Conservation (phyloP, 2,329 filamentous ascomycete species). For the Triangularia setosa region DNA sequence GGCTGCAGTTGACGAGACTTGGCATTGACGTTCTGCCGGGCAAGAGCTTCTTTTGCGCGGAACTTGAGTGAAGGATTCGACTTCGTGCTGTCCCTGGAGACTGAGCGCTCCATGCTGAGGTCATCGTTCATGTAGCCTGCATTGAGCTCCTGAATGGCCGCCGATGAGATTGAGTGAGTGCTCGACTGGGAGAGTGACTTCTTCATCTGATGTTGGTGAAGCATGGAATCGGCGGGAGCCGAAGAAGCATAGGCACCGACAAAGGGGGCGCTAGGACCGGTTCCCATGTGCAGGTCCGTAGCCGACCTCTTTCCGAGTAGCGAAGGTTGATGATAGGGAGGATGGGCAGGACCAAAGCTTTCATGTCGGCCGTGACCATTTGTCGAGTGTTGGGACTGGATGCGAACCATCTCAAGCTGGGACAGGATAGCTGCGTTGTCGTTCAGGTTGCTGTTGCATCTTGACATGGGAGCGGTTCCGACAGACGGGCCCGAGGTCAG, state of each 20-base stretch:
- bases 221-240: conserved; percentile 13
- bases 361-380: conserved; percentile 26
- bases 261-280: conserved; percentile 7
- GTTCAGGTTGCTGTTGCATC: conserved; percentile 41
- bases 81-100: conserved; percentile 46
- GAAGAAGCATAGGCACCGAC: conserved; percentile 19
- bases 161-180: conserved; percentile 18
- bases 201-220: conserved; percentile 22
- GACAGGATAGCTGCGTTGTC: conserved; percentile 28
- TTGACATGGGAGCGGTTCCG: conserved; percentile 38
- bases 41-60: conserved; percentile 46
- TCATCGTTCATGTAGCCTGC: conserved; percentile 7
- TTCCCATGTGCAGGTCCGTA: conserved; percentile 29
- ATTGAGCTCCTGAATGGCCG: neutral
- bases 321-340: conserved; percentile 10
- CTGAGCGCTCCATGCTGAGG: conserved; percentile 39
- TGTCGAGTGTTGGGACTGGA: conserved; percentile 37
- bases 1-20: conserved; percentile 38
- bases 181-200: conserved; percentile 22
- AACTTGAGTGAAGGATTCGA: conserved; percentile 41
- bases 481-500: conserved; percentile 39
- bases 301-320: conserved; percentile 30
- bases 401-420: conserved; percentile 36
- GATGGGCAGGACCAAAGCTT: conserved; percentile 15
- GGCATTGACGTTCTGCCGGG: conserved; percentile 43